Evolutionary conservation across 1,284 basidiomycete species (phyloP).

Genomic region (Ganoderma boninense): DNA sequence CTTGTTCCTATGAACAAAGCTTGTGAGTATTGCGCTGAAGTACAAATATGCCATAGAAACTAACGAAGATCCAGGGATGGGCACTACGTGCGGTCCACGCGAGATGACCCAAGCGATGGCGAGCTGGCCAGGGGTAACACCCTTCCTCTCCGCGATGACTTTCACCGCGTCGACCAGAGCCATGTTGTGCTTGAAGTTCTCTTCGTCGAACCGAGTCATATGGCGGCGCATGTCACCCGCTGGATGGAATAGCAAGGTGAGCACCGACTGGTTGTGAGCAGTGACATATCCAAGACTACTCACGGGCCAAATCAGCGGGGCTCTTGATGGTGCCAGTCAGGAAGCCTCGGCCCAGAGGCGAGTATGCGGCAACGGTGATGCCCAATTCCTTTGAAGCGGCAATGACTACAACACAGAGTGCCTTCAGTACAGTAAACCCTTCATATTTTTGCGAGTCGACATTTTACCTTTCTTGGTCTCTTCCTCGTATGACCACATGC

Average conservation of each 20-base stretch:
- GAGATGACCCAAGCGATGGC: conserved; percentile 67
- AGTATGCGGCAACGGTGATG: conserved; percentile 63
- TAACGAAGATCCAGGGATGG: conserved; percentile 63
- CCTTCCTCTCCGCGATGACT: conserved; percentile 56
- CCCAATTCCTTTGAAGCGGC: conserved; percentile 51
- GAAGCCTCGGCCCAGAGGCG: conserved; percentile 65
- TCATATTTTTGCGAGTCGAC: not conserved
- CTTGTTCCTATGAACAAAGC: conserved; percentile 34
- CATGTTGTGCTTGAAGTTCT: conserved; percentile 47
- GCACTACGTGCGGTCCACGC: conserved; percentile 57
- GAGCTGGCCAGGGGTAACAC: conserved; percentile 63
- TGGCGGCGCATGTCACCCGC: conserved; percentile 47
- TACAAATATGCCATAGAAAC: conserved; percentile 16
- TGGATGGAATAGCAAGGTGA: conserved; percentile 7
- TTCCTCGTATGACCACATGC: conserved; percentile 58
- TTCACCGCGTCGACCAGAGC: conserved; percentile 58
- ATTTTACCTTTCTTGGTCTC: conserved; percentile 51
- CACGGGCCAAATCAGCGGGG: conserved; percentile 53
- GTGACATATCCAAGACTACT: not conserved
- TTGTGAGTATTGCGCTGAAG: not conserved
- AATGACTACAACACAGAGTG: conserved; percentile 41
- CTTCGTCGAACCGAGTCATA: conserved; percentile 46
- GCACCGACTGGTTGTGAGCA: not conserved
- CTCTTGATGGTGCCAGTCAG: conserved; percentile 59
- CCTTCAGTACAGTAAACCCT: not conserved